A percentile compares a stretch with the other conserved stretches of the same genome.
These are phyloP conservation scores for Xanthoconium stramineum DNA, from an alignment of 768 basidiomycete species.

Conservation along the genomic window DNA sequence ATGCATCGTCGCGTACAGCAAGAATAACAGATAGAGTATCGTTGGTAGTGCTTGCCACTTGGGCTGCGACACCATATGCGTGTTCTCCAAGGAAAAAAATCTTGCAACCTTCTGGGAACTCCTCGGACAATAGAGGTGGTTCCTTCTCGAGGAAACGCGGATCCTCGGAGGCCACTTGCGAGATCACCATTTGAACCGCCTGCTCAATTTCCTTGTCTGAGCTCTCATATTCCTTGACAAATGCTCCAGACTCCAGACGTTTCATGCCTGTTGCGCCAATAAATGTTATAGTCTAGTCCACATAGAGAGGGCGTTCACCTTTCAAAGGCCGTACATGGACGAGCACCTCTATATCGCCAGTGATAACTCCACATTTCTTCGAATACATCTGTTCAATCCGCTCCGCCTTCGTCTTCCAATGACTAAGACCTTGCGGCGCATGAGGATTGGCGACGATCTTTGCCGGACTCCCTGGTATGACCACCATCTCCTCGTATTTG, in stretches of 20 bases:
- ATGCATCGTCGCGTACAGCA: conserved; percentile 52
- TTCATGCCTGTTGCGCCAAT: conserved; percentile 63
- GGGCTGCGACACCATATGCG: conserved; percentile 94
- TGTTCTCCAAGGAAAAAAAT: conserved; percentile 96
- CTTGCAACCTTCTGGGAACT: conserved; percentile 86
- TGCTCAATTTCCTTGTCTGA: conserved; percentile 79
- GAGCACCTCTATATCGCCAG: conserved; percentile 74
- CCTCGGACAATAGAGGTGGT: conserved; percentile 78
- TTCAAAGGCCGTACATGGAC: conserved; percentile 90
- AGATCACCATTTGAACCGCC: conserved; percentile 83
- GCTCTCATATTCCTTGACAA: conserved; percentile 93
- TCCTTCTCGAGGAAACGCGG: conserved; percentile 80
- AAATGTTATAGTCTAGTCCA: neutral
- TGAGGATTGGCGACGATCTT: conserved; percentile 75
- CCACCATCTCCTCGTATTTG: conserved; percentile 72
- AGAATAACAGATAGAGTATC: conserved; percentile 75
- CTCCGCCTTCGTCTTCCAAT: conserved; percentile 83
- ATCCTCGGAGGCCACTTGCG: conserved; percentile 83
- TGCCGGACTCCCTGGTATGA: conserved; percentile 49
- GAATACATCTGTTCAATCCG: conserved; percentile 82
- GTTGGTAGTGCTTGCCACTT: conserved; percentile 72
- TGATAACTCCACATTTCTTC: conserved; percentile 84
- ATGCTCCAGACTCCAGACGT: conserved; percentile 81
- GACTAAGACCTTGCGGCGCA: conserved; percentile 56
- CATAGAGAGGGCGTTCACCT: conserved; percentile 45